Percentiles rank a stretch among this genome's conserved stretches.
Evolutionary conservation across 768 basidiomycete species (phyloP).

Genomic region (Trametes punicea): DNA sequence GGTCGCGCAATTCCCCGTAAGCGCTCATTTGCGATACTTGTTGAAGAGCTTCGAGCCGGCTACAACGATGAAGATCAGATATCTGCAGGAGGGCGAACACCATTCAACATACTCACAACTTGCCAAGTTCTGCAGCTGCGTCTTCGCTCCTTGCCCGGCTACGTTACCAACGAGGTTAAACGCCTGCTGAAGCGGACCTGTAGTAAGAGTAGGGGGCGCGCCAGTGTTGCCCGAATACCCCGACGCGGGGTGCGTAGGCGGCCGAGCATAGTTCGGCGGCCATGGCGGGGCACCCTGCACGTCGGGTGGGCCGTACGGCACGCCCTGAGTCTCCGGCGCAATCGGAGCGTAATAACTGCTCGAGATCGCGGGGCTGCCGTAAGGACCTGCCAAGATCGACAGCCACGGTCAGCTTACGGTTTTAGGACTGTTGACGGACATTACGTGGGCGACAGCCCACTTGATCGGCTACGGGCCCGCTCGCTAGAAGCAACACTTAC

Average conservation of each 20-base stretch:
- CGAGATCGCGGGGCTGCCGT: constrained; percentile 27
- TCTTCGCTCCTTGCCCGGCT: constrained; percentile 45
- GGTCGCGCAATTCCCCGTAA: too few species aligned
- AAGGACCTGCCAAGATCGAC: constrained; percentile 22
- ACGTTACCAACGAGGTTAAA: constrained; percentile 52
- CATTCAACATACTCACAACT: constrained; percentile 43
- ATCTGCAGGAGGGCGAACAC: not conserved
- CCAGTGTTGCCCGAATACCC: constrained; percentile 6
- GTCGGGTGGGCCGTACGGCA: constrained; percentile 1
- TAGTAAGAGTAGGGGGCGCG: constrained; percentile 20
- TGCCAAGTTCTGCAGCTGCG: constrained; percentile 40
- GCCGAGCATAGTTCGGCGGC: not conserved
- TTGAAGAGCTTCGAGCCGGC: constrained; percentile 45
- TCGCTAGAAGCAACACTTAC: constrained; percentile 31
- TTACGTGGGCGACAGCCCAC: not conserved
- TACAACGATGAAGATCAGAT: constrained; percentile 20
- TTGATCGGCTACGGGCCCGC: not conserved
- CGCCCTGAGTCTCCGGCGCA: not conserved
- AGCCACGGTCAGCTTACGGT: constrained; percentile 22
- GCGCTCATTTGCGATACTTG: constrained; percentile 31
- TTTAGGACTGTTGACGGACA: not conserved
- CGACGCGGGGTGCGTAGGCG: constrained; percentile 24
- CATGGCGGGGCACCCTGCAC: constrained; percentile 17
- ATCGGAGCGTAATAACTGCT: constrained; percentile 8
- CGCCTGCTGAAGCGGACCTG: constrained; percentile 39